Conservation (phyloP, 768 basidiomycete genomes). For the Tephrocybe sp. region DNA sequence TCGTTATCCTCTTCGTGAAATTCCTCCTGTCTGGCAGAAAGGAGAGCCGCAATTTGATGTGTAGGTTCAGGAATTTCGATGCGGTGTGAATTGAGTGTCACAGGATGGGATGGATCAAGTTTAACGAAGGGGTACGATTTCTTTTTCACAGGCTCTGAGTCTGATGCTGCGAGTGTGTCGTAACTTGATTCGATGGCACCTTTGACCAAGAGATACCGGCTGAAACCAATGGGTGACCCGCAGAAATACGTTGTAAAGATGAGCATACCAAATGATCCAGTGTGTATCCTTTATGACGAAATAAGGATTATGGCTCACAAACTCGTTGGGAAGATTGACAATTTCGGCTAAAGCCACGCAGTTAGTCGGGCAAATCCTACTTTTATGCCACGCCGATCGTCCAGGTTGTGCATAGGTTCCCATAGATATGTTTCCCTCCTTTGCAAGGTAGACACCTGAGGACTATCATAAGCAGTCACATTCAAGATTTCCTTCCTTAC, state of each 20-base stretch:
- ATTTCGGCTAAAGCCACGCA: constrained; percentile 65
- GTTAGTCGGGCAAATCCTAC: constrained; percentile 39
- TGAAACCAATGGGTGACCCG: constrained; percentile 19
- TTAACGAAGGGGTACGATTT: constrained; percentile 36
- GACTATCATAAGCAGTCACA: constrained; percentile 1
- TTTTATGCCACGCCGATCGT: constrained; percentile 48
- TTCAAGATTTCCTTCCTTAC: constrained; percentile 25
- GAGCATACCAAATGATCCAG: constrained; percentile 66
- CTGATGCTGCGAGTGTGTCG: constrained; percentile 7
- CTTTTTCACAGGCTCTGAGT: constrained; percentile 1
- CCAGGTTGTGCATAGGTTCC: constrained; percentile 34
- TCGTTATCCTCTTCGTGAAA: constrained; percentile 44
- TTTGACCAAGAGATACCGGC: constrained; percentile 63
- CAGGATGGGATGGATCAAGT: constrained; percentile 36
- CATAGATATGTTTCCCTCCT: constrained; percentile 51
- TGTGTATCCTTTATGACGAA: constrained; percentile 62
- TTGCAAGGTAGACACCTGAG: constrained; percentile 66
- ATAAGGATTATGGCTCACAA: constrained; percentile 48
- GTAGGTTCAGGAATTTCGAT: constrained; percentile 59
- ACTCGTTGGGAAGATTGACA: constrained; percentile 56
- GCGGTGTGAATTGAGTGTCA: constrained; percentile 11
- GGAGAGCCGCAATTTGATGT: constrained; percentile 48
- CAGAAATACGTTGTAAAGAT: neutral
- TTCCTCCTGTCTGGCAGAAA: constrained; percentile 37
- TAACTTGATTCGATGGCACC: constrained; percentile 15